These are phyloP conservation scores for Kuraishia capsulata DNA, from an alignment of 805 yeast genomes.

Conservation along the genomic window DNA sequence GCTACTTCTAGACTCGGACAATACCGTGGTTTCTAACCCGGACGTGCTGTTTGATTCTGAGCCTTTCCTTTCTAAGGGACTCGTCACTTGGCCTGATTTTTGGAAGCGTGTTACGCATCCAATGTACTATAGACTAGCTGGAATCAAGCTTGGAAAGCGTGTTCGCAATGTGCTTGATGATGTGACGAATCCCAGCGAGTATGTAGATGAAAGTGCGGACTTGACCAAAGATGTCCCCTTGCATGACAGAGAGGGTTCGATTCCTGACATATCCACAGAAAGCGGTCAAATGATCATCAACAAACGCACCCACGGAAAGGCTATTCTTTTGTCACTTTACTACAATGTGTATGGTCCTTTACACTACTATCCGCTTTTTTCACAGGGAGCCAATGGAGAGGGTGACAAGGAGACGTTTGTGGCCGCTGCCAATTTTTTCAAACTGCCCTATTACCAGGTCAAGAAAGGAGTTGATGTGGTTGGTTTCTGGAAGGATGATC, in stretches of 20 bases:
- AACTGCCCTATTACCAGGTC: constrained; percentile 39
- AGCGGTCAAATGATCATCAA: constrained; percentile 46
- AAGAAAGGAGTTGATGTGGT: constrained; percentile 37
- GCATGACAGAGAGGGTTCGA: constrained; percentile 43
- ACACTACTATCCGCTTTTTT: constrained; percentile 34
- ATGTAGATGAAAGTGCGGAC: constrained; percentile 1
- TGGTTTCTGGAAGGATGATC: constrained; percentile 29
- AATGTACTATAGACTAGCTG: constrained; percentile 34
- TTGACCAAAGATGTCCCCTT: constrained; percentile 23
- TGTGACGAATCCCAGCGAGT: constrained; percentile 11
- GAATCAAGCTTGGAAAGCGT: constrained; percentile 23
- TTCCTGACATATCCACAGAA: constrained; percentile 47
- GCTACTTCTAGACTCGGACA: constrained; percentile 43
- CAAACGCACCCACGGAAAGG: constrained; percentile 36
- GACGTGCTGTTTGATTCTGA: constrained; percentile 43
- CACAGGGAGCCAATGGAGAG: constrained; percentile 41
- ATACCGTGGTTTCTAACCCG: constrained; percentile 37
- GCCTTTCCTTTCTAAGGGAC: constrained; percentile 43
- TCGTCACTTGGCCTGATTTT: constrained; percentile 53
- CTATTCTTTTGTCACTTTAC: constrained; percentile 39
- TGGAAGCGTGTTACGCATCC: constrained; percentile 52
- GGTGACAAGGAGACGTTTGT: constrained; percentile 54
- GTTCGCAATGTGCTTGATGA: constrained; percentile 21
- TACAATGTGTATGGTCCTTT: constrained; percentile 45
- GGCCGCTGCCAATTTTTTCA: constrained; percentile 39